Percentiles rank a stretch among this genome's conserved stretches.
Conservation (phyloP, 1,139 yeast species). For the Candida smagusa region DNA sequence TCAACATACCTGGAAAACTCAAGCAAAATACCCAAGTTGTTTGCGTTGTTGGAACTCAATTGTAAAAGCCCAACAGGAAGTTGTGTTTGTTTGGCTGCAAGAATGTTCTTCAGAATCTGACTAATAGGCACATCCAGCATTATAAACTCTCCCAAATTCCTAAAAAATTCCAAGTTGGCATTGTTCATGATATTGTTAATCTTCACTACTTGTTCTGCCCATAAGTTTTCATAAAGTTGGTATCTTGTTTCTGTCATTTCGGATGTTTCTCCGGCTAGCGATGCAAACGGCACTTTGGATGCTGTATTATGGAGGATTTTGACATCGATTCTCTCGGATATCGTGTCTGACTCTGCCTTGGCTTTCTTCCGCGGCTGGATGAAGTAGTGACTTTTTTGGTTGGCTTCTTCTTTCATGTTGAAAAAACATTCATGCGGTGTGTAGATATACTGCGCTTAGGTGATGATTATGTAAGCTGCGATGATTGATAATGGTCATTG, state of each 20-base stretch:
- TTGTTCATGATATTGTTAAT: constrained; percentile 37
- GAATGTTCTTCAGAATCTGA: constrained; percentile 4
- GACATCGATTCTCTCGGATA: background rate
- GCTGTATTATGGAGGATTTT: background rate
- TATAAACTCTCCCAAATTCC: constrained; percentile 29
- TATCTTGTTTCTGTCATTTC: constrained; percentile 34
- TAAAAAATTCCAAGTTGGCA: constrained; percentile 38
- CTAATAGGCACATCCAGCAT: constrained; percentile 7
- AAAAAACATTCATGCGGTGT: background rate
- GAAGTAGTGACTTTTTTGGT: constrained; percentile 15
- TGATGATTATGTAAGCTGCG: too few relatives aligned
- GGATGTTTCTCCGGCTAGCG: constrained; percentile 26
- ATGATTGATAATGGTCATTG: too few relatives aligned
- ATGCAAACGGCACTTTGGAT: background rate
- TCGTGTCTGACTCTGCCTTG: background rate
- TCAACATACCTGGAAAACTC: constrained; percentile 34
- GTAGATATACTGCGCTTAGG: too few relatives aligned
- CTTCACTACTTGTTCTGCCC: constrained; percentile 35
- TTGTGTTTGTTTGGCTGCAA: constrained; percentile 13
- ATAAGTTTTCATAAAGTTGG: constrained; percentile 33
- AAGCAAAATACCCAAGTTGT: constrained; percentile 45
- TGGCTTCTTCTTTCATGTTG: constrained; percentile 5
- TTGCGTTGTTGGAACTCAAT: constrained; percentile 57
- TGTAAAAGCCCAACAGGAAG: constrained; percentile 45
- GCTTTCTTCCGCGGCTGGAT: constrained; percentile 7